Evolutionary conservation across 164 flowering plant genomes (phyloP), one percentile per base, ranked within the genome.

Genomic region (Cinnamomum chago): DNA sequence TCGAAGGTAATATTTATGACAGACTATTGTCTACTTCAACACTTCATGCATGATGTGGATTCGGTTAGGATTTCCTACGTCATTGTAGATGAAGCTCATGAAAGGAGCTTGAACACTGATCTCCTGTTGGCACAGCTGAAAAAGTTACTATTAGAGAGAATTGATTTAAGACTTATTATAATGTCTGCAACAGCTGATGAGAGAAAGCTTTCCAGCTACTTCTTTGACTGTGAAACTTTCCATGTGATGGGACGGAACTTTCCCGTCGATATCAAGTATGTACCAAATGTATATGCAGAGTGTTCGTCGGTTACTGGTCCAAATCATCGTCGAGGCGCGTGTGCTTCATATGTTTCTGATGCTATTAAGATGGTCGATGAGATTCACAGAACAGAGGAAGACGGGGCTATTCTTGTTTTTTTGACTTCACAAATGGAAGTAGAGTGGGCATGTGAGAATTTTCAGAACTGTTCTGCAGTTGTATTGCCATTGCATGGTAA

Each of bases 181-280:
- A 96, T 94, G 99, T 96, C 99, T 77, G 99, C 99, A 15, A 96
- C 99, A 73, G 97, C 92, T 72, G 88, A 96, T 86, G 93, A 97
- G 66, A 68, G 67, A 23, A 93, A 90, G 76, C 91, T 96, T 33
- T 90, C 98, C 7, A 80, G 86, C 0, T 94, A 90, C 81, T 94
- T 91, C 73, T 94, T 78, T 82, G 87, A 86, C 12, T 96, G 97
- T 78, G 77, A 73, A 62, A 88, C 84, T 50, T 83, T 86, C 74
- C 83, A 84, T 81, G 91, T 96, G 66, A 70, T 52, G 24, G 99
- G 99, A 23, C 88, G 99, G 79, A 88, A 77, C 77, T 94, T 87
- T 75, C 98, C 98, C 17, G 99, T 96, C 52, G 97, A 92, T 33
- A 76, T 91, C 75, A 83, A 75, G 62, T 94, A 96, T 77, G 85